Conservation (phyloP, 2,329 filamentous ascomycete genomes). For the Ophiostoma triangulosporum region DNA sequence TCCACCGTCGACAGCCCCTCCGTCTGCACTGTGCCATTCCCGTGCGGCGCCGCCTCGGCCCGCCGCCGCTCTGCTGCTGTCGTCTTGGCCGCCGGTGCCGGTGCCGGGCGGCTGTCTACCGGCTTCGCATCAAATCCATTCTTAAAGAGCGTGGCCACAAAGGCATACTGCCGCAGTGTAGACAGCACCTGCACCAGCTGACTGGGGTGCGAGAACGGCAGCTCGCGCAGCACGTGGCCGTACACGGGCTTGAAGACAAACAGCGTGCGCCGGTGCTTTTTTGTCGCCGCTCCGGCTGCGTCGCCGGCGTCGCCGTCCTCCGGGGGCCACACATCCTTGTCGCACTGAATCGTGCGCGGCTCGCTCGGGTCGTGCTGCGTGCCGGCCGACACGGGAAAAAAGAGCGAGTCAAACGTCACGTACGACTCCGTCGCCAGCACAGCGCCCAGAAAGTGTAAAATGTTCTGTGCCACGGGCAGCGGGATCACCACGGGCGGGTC, state of each 20-base stretch:
- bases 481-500: constrained; percentile 63
- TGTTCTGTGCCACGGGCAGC: constrained; percentile 45
- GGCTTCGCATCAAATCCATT: constrained; percentile 35
- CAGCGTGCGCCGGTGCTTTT: constrained; percentile 44
- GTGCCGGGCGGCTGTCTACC: neutral
- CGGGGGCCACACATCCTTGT: constrained; percentile 30
- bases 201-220: constrained; percentile 66
- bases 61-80: neutral
- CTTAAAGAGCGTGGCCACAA: constrained; percentile 50
- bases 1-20: constrained; percentile 15
- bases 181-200: constrained; percentile 66
- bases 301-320: neutral
- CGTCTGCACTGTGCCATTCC: neutral
- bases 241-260: constrained; percentile 62
- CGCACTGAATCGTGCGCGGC: constrained; percentile 38
- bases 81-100: neutral
- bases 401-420: constrained; percentile 43
- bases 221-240: constrained; percentile 48
- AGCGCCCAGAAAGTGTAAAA: constrained; percentile 44
- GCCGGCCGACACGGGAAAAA: constrained; percentile 39
- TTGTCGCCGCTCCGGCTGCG: neutral
- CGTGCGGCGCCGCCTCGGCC: neutral
- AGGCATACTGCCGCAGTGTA: constrained; percentile 60
- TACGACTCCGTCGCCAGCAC: constrained; percentile 27
- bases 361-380: constrained; percentile 42